Percentiles rank a stretch among this genome's conserved stretches.
These are phyloP conservation scores for Lodderomyces theae DNA, from an alignment of 1,139 yeast species.

Conservation along the genomic window DNA sequence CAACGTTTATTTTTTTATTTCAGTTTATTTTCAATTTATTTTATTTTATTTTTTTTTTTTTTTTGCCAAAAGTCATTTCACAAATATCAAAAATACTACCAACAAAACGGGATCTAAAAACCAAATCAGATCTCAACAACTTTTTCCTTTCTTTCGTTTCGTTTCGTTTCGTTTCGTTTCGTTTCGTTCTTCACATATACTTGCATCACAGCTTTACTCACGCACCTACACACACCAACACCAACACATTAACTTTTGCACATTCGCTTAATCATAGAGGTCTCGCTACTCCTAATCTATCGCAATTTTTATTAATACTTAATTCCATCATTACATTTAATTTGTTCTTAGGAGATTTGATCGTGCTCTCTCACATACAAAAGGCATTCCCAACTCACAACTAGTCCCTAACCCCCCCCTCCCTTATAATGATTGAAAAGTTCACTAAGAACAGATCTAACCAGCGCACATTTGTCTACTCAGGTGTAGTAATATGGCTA, in stretches of 20 bases:
- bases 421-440: conserved; percentile 13
- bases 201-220: background rate
- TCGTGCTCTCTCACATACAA: too few species aligned
- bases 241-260: background rate
- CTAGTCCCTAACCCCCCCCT: background rate
- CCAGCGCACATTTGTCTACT: conserved; percentile 12
- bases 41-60: too few species aligned
- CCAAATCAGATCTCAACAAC: background rate
- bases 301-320: too few species aligned
- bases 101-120: background rate
- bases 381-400: background rate
- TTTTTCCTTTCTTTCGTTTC: background rate
- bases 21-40: too few species aligned
- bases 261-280: too few species aligned
- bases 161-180: background rate
- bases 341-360: too few species aligned
- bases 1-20: too few species aligned
- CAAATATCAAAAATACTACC: too few species aligned
- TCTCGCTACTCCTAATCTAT: too few species aligned
- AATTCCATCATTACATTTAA: too few species aligned
- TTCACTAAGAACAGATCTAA: conserved; percentile 12
- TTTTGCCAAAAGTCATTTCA: too few species aligned
- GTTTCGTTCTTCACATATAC: background rate
- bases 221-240: background rate
- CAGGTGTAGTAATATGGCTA: conserved; percentile 12